phyloP scores from a whole-genome alignment of 768 basidiomycete genomes.

The Xanthoconium stramineum region DNA sequence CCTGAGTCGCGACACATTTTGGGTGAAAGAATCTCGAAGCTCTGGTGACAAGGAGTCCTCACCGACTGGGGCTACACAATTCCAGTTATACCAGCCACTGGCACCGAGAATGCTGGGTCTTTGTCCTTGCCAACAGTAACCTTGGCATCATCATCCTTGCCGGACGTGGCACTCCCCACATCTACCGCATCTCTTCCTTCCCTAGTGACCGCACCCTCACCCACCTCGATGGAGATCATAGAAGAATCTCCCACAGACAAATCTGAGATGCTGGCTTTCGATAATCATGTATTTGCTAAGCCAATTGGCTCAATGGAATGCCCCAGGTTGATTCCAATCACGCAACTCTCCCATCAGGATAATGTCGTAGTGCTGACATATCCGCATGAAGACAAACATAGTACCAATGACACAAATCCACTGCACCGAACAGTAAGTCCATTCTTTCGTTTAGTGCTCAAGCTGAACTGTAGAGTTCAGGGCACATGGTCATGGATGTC shows the following conservation, averaged over 20 bases:
- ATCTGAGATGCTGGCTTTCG: not conserved
- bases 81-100: too few relatives aligned
- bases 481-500: slow-evolving; percentile 3
- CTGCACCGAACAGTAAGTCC: not conserved
- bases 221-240: not conserved
- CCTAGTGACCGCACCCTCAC: too few relatives aligned
- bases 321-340: not conserved
- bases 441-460: too few relatives aligned
- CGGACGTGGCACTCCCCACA: too few relatives aligned
- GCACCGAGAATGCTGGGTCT: too few relatives aligned
- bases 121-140: too few relatives aligned
- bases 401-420: not conserved
- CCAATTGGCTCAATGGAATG: not conserved
- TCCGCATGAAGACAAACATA: not conserved
- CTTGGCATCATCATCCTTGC: too few relatives aligned
- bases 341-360: not conserved
- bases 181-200: too few relatives aligned
- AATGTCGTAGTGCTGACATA: not conserved
- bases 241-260: not conserved
- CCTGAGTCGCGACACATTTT: not conserved
- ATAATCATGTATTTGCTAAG: not conserved
- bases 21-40: too few relatives aligned
- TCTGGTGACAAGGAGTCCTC: too few relatives aligned
- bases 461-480: not conserved
- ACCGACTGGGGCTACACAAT: too few relatives aligned